Evolutionary conservation across 305 asterid species (phyloP).

Genomic region (Fraxinus baroniana): DNA sequence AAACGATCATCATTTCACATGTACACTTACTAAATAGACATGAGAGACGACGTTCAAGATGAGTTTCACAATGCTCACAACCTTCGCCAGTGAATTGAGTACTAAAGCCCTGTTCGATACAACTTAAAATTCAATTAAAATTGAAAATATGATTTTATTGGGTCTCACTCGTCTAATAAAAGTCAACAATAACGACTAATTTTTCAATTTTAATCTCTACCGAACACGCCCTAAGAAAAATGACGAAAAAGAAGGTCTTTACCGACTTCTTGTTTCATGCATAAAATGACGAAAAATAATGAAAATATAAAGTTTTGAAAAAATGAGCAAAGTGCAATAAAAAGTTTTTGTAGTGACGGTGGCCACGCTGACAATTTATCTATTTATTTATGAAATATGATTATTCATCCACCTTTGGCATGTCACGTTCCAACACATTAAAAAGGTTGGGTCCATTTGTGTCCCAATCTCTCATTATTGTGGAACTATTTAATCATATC

Average conservation of each 20-base stretch:
- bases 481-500: slow-evolving; percentile 21
- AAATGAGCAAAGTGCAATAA: slow-evolving; percentile 6
- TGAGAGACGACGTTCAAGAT: not conserved
- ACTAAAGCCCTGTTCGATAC: not conserved
- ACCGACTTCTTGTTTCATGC: not conserved
- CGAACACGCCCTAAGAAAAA: no score
- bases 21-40: not conserved
- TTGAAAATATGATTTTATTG: no score
- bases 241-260: not conserved
- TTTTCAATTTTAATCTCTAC: no score
- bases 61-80: not conserved
- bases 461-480: slow-evolving; percentile 31
- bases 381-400: not conserved
- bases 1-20: not conserved
- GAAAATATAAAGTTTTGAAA: not conserved
- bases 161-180: no score
- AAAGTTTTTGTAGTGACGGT: slow-evolving; percentile 34
- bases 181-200: no score
- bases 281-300: not conserved
- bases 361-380: slow-evolving; percentile 27
- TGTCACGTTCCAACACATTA: slow-evolving; percentile 34
- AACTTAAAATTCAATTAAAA: no score
- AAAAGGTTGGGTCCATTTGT: slow-evolving; percentile 39
- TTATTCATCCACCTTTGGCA: slow-evolving; percentile 31
- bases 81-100: not conserved